Base-by-base conservation (phyloP, 176 grass and related monocot species). In the Carex pumila region DNA sequence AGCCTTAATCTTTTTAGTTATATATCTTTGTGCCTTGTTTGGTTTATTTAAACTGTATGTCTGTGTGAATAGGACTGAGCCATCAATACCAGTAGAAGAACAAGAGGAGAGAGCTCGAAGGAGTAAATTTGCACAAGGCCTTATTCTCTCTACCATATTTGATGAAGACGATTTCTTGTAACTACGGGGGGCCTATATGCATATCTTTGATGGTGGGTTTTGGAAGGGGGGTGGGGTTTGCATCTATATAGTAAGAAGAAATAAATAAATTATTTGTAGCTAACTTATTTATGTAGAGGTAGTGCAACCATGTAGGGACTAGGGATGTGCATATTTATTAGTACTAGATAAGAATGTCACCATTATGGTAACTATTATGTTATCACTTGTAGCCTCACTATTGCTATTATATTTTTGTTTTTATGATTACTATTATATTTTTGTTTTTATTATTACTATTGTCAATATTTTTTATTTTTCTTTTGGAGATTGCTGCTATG, bases 91-190 rank as follows among this genome's bases (percentile, higher is more conserved):
- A 74, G 94, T 91, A 67, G 69, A 87, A 83, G 94, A 83, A 17
- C 90, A 91, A 71, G 91, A 88, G 84, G 94, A 96, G 91, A 89
- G 47, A 74, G 88, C 74, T 62, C 90, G 87, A 77, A 91, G 87
- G 85, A 96, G 94, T 83, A 80, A 91, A 29, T 96, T 96, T 60
- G 91, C 87, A 34, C 89, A 85, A 81, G 94, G 91, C 30, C 83
- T 96, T 6, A 49, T 96, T 10, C 71, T 93, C 82, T 96, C 94
- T 30, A 88, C 90, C 80, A 89, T 96, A 78, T 93, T 96, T 65
- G 85, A 93, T 18, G 91, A 91, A 63, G 53, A 63, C 4, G 78
- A 62, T 62, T 81, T 81, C 7, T 60, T 81, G 43, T 81, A 81
- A 81, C 32, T 60, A 4, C 57, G 39, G 18, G 18, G 56, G 71